These are phyloP conservation scores for Chrysoporthe deuterocubensis DNA, from an alignment of 2,329 filamentous ascomycete species.

Conservation along the genomic window DNA sequence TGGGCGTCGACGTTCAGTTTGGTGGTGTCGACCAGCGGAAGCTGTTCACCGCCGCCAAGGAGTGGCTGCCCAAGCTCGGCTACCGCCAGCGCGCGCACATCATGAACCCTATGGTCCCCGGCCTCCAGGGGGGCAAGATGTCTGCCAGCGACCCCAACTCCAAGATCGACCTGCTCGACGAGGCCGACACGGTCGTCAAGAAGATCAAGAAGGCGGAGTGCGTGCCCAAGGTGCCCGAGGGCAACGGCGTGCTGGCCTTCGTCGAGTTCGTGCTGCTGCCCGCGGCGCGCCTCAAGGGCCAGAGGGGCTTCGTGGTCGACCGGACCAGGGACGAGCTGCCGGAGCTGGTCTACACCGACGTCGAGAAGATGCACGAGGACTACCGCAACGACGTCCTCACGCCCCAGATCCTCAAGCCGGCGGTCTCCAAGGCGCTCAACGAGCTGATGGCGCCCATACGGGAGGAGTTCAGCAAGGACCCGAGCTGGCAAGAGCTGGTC, in stretches of 20 bases:
- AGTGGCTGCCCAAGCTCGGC: constrained; percentile 82
- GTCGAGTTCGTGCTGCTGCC: constrained; percentile 87
- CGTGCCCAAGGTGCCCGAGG: constrained; percentile 74
- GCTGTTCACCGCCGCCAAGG: constrained; percentile 83
- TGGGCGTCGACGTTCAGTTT: constrained; percentile 87
- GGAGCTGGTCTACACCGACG: constrained; percentile 77
- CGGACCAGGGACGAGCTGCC: constrained; percentile 67
- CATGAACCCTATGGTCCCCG: constrained; percentile 78
- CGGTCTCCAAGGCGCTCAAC: constrained; percentile 73
- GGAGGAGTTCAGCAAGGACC: constrained; percentile 57
- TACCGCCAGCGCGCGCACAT: constrained; percentile 73
- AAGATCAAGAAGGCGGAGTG: constrained; percentile 88
- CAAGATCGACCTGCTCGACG: constrained; percentile 93
- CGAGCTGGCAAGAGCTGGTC: constrained; percentile 80
- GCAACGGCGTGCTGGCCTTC: constrained; percentile 85
- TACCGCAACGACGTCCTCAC: constrained; percentile 80
- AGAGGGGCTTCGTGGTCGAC: constrained; percentile 69
- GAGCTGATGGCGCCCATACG: constrained; percentile 79
- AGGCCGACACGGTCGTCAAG: constrained; percentile 72
- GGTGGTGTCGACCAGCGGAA: constrained; percentile 86
- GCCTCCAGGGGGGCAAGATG: constrained; percentile 84
- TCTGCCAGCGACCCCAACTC: constrained; percentile 67
- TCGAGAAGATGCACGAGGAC: constrained; percentile 75
- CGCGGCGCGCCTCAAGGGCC: constrained; percentile 66
- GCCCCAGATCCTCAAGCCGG: constrained; percentile 87